Base-by-base conservation (phyloP, 352 stramenopile species). In the Globisporangium nunn region DNA sequence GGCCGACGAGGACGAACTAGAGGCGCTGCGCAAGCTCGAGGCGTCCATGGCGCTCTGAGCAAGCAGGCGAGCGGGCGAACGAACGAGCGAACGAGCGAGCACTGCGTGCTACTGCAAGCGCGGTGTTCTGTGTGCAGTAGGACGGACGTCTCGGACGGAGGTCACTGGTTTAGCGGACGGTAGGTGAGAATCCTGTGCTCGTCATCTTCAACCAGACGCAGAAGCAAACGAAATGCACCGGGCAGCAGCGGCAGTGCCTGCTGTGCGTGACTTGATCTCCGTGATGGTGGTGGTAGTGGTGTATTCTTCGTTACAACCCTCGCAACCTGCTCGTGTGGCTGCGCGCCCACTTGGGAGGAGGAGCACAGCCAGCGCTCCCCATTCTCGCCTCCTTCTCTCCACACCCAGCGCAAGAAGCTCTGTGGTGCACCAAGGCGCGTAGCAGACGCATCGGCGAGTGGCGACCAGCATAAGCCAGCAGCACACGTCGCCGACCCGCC, bases 1-100 rank as follows among this genome's bases (percentile, higher is more conserved):
- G 11, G 71, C 76, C 6, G 82, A 96, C 60, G 81, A 88, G 57
- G 86, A 93, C 64, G 86, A 96, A 61, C 67, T 94, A 43, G 81
- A 91, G 58, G 86, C 76, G 54, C 63, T 96, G 60, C 81, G 86
- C 49, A 85, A 85, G 56, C 81, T 96, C 37, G 81, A 96, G 56
- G 82, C 81, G 28, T 91, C 82, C 40, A 96, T 96, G 86, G 75
- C 85, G 45, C 70, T 91, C 53, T 92, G 87, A 63, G 18, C 1
- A 11, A 8, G 6, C n/a, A 31, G 23, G 12, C 44, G 18, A n/a
- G n/a, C 5, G n/a, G 6, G 8, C 1, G 8, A 8, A 3, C n/a
- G 43, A 17, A 28, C 44, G 23, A n/a, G n/a, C 4, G n/a, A 3
- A 4, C 44, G 23, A n/a, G 43, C 0, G n/a, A 2, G 8, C 8